phyloP scores from a whole-genome alignment of 257 asterid species.

The Solanum piurae region DNA sequence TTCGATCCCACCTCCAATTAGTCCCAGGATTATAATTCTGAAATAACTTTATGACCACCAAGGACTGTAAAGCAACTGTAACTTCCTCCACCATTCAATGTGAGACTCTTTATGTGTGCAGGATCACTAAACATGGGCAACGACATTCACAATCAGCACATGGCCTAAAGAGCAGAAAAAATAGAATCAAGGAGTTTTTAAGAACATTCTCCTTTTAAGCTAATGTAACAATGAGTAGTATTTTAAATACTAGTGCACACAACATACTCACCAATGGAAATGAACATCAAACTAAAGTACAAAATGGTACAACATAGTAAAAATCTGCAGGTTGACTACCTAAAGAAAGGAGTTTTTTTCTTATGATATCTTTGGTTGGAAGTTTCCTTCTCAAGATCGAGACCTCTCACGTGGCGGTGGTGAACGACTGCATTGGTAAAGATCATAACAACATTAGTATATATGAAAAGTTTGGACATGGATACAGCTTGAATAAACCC shows the following conservation, averaged over 20 bases:
- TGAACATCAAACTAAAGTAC: not conserved
- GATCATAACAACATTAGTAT: not conserved
- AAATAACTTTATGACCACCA: not conserved
- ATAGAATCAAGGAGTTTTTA: not conserved
- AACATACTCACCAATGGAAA: not conserved
- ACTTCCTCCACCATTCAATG: not conserved
- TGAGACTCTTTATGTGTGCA: not conserved
- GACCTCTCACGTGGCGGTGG: conserved; percentile 57
- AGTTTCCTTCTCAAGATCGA: conserved; percentile 33
- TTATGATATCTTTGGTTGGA: not conserved
- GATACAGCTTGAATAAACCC: not conserved
- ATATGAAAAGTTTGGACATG: not conserved
- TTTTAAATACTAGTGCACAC: not conserved
- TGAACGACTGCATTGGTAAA: conserved; percentile 39
- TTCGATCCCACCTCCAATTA: not conserved
- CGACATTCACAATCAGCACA: not conserved
- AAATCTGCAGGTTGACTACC: not conserved
- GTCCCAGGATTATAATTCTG: not conserved
- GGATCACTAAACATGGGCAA: not conserved
- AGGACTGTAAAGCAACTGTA: not conserved
- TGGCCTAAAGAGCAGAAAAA: not conserved
- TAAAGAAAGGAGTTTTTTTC: not conserved
- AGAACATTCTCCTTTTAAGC: not conserved
- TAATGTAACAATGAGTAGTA: not conserved
- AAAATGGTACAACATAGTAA: not conserved